phyloP scores from a whole-genome alignment of 2,329 filamentous ascomycete genomes.

The Diaporthe ampelina region DNA sequence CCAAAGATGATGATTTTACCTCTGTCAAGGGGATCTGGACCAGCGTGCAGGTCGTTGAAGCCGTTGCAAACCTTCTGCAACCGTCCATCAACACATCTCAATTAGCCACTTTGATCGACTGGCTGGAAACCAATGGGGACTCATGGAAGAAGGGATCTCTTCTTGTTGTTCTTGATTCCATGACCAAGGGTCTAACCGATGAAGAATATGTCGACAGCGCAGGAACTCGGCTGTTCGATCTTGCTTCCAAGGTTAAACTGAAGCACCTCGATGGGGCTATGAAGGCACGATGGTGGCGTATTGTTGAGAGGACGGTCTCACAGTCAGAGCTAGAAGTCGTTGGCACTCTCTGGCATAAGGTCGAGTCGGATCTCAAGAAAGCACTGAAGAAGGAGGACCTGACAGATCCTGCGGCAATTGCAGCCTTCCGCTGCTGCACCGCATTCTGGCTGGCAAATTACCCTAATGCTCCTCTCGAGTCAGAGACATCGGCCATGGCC shows the following conservation, averaged over 20 bases:
- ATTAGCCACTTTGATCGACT: constrained; percentile 58
- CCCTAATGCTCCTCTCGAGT: constrained; percentile 44
- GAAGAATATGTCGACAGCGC: constrained; percentile 60
- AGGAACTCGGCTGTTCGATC: constrained; percentile 55
- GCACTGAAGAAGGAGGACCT: constrained; percentile 44
- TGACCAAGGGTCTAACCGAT: constrained; percentile 57
- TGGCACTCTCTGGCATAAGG: constrained; percentile 46
- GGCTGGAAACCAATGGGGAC: constrained; percentile 53
- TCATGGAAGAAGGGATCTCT: constrained; percentile 50
- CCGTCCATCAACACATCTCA: constrained; percentile 61
- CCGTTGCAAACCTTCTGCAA: constrained; percentile 53
- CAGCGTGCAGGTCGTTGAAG: constrained; percentile 43
- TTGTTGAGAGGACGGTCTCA: constrained; percentile 47
- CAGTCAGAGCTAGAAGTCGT: constrained; percentile 47
- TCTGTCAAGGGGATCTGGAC: constrained; percentile 47
- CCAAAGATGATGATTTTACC: constrained; percentile 38
- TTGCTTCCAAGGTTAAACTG: constrained; percentile 45
- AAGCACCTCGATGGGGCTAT: constrained; percentile 30
- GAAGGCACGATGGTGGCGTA: constrained; percentile 43
- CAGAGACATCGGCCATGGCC: constrained; percentile 46
- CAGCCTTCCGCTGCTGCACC: constrained; percentile 51
- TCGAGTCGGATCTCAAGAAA: constrained; percentile 44
- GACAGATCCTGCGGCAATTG: constrained; percentile 44
- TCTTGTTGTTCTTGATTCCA: constrained; percentile 58
- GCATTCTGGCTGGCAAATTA: constrained; percentile 49